Conservation (phyloP, 1,284 basidiomycete genomes). For the Bondarzewia mesenterica region DNA sequence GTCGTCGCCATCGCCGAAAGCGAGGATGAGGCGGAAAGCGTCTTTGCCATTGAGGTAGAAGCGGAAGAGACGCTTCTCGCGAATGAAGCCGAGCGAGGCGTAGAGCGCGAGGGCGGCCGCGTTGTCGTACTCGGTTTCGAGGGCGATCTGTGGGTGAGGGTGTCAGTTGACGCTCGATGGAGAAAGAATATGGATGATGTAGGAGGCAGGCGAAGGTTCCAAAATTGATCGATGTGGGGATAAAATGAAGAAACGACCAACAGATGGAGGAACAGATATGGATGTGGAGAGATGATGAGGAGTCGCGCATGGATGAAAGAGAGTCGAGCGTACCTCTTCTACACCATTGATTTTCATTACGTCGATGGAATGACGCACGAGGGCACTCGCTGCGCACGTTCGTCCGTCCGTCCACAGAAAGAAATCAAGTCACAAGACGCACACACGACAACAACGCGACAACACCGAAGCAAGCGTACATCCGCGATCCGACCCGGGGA, state of each 20-base stretch:
- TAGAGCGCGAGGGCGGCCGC: conserved; percentile 81
- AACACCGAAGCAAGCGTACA: conserved; percentile 1
- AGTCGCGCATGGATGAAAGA: neutral
- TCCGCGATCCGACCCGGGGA: conserved; percentile 1
- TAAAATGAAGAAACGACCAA: too few species aligned
- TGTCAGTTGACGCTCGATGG: conserved; percentile 5
- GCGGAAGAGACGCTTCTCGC: conserved; percentile 89
- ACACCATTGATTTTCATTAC: conserved; percentile 77
- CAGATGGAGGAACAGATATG: neutral
- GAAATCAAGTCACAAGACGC: neutral
- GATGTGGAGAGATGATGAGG: neutral
- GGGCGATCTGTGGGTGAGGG: conserved; percentile 59
- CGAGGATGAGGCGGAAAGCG: conserved; percentile 69
- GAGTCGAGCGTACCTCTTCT: conserved; percentile 56
- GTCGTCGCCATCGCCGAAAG: conserved; percentile 32
- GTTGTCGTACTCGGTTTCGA: conserved; percentile 98
- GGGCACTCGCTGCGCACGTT: conserved; percentile 53
- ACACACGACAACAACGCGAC: conserved; percentile 4
- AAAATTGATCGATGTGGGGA: neutral
- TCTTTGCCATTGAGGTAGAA: conserved; percentile 96
- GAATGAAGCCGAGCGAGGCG: conserved; percentile 87
- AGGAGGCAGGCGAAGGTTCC: neutral
- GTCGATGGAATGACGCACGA: conserved; percentile 73
- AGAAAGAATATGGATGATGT: neutral
- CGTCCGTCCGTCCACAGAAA: neutral